A percentile compares a stretch with the other conserved stretches of the same genome.
Conservation (phyloP, 169 alveolate genomes). For the Plasmodium fragile region DNA sequence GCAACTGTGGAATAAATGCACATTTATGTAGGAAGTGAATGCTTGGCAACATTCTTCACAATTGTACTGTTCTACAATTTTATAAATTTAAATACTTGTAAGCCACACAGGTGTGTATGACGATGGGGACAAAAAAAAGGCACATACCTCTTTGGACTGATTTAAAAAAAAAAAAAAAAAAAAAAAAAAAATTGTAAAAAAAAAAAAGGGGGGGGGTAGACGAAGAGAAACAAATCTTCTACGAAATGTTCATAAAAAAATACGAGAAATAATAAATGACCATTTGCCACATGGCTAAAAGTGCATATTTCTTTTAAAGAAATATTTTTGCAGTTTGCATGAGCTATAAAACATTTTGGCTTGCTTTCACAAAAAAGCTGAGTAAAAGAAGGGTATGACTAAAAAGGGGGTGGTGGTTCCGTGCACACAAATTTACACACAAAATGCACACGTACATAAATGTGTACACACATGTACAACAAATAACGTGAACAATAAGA, state of each 20-base stretch:
- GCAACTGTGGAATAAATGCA: background rate
- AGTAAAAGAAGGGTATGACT: background rate
- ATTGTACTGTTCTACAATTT: slow-evolving; percentile 10
- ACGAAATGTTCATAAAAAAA: slow-evolving; percentile 1
- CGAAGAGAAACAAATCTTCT: background rate
- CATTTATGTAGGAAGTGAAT: background rate
- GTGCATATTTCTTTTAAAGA: slow-evolving; percentile 39
- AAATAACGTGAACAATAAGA: background rate
- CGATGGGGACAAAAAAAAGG: slow-evolving; percentile 8
- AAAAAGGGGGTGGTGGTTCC: background rate
- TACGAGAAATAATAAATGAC: slow-evolving; percentile 1
- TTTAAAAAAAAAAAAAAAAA: background rate
- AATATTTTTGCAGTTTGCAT: slow-evolving; percentile 3
- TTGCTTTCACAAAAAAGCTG: background rate
- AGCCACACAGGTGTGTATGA: background rate
- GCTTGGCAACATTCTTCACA: background rate
- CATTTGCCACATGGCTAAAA: background rate
- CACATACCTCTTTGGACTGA: background rate
- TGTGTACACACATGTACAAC: background rate
- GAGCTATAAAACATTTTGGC: slow-evolving; percentile 17
- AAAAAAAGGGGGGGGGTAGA: background rate
- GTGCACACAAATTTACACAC: background rate
- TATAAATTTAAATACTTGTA: slow-evolving; percentile 22
- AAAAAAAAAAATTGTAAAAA: background rate
- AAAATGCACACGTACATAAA: background rate